A percentile compares a stretch with the other conserved stretches of the same genome.
Evolutionary conservation across 495 filamentous ascomycete genomes (phyloP).

Genomic region (Venustampulla echinocandica): DNA sequence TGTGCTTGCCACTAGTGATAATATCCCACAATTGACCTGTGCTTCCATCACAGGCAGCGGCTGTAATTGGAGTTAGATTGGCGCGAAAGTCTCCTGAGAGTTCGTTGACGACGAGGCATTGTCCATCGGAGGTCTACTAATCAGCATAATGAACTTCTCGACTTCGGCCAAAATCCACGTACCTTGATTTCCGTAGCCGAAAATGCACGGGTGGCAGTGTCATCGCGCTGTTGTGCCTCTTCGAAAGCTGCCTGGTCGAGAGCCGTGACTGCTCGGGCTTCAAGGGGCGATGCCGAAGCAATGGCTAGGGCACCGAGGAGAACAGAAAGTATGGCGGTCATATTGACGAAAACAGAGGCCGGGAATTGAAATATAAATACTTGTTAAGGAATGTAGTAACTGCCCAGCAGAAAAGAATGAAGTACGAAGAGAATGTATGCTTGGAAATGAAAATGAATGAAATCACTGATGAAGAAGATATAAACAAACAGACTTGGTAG

Average conservation of each 20-base stretch:
- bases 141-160: background rate
- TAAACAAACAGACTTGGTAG: background rate
- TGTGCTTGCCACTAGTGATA: slow-evolving; percentile 44
- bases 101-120: slow-evolving; percentile 45
- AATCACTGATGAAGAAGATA: background rate
- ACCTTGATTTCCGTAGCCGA: slow-evolving; percentile 40
- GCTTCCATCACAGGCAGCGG: slow-evolving; percentile 38
- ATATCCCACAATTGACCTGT: slow-evolving; percentile 45
- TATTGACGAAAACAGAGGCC: slow-evolving; percentile 9
- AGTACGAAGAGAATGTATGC: background rate
- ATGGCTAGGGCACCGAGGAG: slow-evolving; percentile 11
- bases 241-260: slow-evolving; percentile 39
- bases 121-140: slow-evolving; percentile 38
- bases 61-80: slow-evolving; percentile 45
- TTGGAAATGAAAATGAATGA: slow-evolving; percentile 10
- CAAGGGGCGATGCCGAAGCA: slow-evolving; percentile 5
- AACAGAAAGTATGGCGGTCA: slow-evolving; percentile 16
- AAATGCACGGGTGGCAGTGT: slow-evolving; percentile 39
- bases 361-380: background rate
- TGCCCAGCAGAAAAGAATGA: slow-evolving; percentile 10
- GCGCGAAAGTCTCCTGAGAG: slow-evolving; percentile 48
- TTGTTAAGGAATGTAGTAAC: slow-evolving; percentile 14
- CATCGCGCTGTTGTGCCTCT: slow-evolving; percentile 41
- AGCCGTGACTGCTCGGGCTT: slow-evolving; percentile 30
- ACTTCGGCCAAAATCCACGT: slow-evolving; percentile 1